These are phyloP conservation scores for Aegilops umbellulata DNA, from an alignment of 176 grass and related monocot genomes.

Conservation along the genomic window DNA sequence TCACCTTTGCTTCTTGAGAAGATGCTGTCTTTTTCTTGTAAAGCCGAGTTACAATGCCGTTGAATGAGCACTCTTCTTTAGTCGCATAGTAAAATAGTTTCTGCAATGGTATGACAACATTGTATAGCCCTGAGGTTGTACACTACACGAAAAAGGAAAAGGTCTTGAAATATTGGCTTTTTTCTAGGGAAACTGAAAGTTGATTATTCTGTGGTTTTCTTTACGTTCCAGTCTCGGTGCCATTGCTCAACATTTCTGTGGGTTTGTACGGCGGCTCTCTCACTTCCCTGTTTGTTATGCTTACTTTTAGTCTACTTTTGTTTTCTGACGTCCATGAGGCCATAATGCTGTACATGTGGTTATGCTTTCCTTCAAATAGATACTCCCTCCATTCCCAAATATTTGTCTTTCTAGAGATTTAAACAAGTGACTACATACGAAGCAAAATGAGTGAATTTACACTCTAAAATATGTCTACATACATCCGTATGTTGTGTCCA, in stretches of 20 bases:
- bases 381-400: too few species aligned
- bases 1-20: constrained; percentile 23
- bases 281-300: background rate
- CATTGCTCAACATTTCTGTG: background rate
- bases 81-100: constrained; percentile 5
- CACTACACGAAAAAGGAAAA: background rate
- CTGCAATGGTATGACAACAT: background rate
- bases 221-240: background rate
- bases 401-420: too few species aligned
- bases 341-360: background rate
- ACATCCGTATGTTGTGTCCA: too few species aligned
- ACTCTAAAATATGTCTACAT: too few species aligned
- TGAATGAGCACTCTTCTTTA: constrained; percentile 3
- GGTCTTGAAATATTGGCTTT: background rate
- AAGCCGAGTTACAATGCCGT: background rate
- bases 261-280: background rate
- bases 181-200: background rate
- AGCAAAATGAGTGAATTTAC: too few species aligned
- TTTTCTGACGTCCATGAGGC: background rate
- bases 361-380: background rate
- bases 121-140: constrained; percentile 15
- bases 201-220: background rate
- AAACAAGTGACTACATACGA: too few species aligned
- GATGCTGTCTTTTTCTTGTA: constrained; percentile 24
- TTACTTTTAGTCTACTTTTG: background rate